Evolutionary conservation across 257 asterid genomes (phyloP).

Genomic region (Oldenlandia corymbosa): DNA sequence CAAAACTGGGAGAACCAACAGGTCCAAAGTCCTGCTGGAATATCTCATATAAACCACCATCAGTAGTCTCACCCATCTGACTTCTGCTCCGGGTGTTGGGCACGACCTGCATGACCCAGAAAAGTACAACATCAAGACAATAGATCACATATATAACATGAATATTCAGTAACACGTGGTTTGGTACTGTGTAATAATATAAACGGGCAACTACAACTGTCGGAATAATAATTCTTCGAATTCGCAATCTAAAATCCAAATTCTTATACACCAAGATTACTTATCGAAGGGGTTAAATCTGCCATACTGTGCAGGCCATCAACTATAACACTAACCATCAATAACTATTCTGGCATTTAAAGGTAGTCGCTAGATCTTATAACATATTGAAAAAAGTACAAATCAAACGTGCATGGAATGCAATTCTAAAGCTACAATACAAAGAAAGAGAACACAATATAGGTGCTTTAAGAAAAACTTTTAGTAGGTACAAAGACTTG

Average conservation of each 20-base stretch:
- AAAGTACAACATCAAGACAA: background rate
- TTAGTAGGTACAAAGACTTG: background rate
- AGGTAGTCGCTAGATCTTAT: background rate
- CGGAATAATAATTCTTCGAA: background rate
- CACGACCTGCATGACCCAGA: slow-evolving; percentile 59
- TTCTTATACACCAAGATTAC: background rate
- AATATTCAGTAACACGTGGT: too few relatives aligned
- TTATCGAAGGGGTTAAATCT: background rate
- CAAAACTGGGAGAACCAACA: slow-evolving; percentile 91
- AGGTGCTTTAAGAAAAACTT: background rate
- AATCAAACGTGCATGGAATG: too few relatives aligned
- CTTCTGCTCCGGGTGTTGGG: slow-evolving; percentile 97
- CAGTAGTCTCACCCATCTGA: slow-evolving; percentile 99
- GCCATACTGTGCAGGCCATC: background rate
- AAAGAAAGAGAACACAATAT: too few relatives aligned
- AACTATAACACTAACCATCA: background rate
- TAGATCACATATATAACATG: background rate
- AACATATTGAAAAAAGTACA: too few relatives aligned
- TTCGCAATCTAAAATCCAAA: background rate
- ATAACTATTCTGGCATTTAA: background rate
- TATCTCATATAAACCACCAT: slow-evolving; percentile 96
- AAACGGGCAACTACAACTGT: background rate
- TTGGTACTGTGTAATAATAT: background rate
- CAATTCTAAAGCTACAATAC: too few relatives aligned
- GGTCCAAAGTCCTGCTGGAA: slow-evolving; percentile 99